phyloP scores from a whole-genome alignment of 257 asterid species.

The Scutellaria barbata region DNA sequence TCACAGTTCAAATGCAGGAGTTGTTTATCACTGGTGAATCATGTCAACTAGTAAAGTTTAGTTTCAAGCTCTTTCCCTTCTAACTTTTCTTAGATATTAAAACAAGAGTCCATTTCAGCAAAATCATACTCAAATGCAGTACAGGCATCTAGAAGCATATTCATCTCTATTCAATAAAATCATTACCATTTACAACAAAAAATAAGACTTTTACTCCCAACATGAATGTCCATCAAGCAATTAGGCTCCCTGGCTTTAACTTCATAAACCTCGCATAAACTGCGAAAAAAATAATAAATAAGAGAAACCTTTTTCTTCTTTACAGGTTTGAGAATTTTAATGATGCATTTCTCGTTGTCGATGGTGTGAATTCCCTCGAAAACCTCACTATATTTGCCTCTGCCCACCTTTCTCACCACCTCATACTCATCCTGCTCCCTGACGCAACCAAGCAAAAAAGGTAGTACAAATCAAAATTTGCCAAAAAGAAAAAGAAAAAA shows the following conservation, averaged over 20 bases:
- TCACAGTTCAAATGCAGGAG: no score
- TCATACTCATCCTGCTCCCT: constrained; percentile 86
- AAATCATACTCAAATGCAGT: background rate
- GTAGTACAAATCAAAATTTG: background rate
- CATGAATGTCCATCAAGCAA: no score
- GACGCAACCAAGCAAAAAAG: background rate
- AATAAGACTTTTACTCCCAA: no score
- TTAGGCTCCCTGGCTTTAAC: no score
- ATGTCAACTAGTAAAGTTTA: no score
- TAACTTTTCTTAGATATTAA: background rate
- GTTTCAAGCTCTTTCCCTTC: no score
- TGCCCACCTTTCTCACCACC: constrained; percentile 83
- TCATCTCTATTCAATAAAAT: background rate
- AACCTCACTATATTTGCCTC: constrained; percentile 88
- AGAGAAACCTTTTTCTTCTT: constrained; percentile 74
- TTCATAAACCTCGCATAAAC: no score
- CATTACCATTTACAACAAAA: background rate
- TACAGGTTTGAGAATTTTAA: constrained; percentile 84
- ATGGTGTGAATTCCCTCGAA: constrained; percentile 77
- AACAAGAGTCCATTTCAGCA: background rate
- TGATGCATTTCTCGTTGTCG: constrained; percentile 66
- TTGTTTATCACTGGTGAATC: background rate
- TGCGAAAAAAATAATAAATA: background rate
- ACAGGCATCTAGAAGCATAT: background rate
- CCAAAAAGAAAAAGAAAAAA: no score